phyloP scores from a whole-genome alignment of 352 stramenopile species.

The Phytophthora pisi region DNA sequence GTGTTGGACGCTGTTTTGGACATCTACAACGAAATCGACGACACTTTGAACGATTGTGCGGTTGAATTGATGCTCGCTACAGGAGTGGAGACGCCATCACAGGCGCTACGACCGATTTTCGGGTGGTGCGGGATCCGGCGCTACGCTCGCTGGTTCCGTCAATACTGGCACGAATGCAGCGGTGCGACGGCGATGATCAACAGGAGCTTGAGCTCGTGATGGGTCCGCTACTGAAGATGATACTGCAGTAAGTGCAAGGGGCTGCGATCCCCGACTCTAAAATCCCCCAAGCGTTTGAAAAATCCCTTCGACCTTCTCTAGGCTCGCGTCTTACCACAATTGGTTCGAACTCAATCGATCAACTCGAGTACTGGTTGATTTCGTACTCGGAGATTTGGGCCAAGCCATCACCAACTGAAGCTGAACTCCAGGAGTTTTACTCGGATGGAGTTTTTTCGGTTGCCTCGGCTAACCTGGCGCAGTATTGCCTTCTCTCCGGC shows the following conservation, averaged over 20 bases:
- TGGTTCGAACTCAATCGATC: conserved; percentile 13
- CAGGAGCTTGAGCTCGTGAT: conserved; percentile 40
- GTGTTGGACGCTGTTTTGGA: conserved; percentile 35
- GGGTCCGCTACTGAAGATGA: conserved; percentile 15
- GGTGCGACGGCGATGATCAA: conserved; percentile 41
- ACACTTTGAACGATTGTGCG: conserved; percentile 24
- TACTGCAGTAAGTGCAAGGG: conserved; percentile 10
- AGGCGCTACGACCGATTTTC: conserved; percentile 42
- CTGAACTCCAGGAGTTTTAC: conserved; percentile 20
- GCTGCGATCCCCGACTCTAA: not conserved
- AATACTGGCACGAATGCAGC: conserved; percentile 37
- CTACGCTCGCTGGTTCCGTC: conserved; percentile 37
- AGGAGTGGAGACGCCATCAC: conserved; percentile 10
- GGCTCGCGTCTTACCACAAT: not conserved
- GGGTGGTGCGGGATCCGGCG: conserved; percentile 31
- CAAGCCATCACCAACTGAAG: conserved; percentile 31
- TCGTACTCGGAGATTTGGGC: conserved; percentile 34
- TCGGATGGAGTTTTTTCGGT: conserved; percentile 33
- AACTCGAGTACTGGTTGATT: conserved; percentile 34
- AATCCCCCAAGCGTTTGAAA: not conserved
- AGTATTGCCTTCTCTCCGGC: conserved; percentile 39
- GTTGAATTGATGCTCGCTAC: conserved; percentile 14
- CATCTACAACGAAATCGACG: conserved; percentile 46
- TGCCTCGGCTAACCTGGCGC: conserved; percentile 6
- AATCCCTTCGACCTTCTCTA: not conserved